Evolutionary conservation across 768 basidiomycete species (phyloP).

Genomic region (Thelephora ganbajun): DNA sequence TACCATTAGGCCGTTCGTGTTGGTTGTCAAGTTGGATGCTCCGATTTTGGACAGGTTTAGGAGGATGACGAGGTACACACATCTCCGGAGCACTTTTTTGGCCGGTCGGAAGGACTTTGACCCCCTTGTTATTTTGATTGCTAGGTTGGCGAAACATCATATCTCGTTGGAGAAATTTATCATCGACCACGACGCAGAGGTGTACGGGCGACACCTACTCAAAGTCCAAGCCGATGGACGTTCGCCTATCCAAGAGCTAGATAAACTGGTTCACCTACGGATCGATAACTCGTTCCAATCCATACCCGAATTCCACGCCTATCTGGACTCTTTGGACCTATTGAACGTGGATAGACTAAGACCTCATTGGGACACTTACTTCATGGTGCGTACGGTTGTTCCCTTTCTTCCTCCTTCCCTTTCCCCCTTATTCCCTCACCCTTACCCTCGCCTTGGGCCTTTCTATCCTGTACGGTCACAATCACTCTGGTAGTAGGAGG

Average conservation of each 20-base stretch:
- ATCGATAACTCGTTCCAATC: constrained; percentile 52
- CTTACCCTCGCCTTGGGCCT: neutral
- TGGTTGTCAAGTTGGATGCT: constrained; percentile 75
- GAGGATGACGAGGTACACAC: constrained; percentile 34
- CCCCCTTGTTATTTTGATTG: neutral
- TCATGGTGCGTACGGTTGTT: constrained; percentile 53
- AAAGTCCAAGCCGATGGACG: neutral
- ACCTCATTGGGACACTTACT: constrained; percentile 92
- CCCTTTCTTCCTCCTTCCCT: too few species aligned
- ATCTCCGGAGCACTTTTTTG: neutral
- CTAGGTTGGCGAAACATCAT: neutral
- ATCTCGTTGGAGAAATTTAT: constrained; percentile 63
- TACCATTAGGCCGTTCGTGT: constrained; percentile 77
- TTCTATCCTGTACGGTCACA: too few species aligned
- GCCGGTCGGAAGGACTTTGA: neutral
- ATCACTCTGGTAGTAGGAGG: too few species aligned
- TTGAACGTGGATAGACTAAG: constrained; percentile 62
- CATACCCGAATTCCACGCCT: constrained; percentile 35
- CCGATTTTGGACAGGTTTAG: constrained; percentile 58
- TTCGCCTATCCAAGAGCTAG: constrained; percentile 12
- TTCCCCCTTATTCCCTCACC: neutral
- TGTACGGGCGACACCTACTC: constrained; percentile 34
- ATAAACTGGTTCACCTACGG: constrained; percentile 44
- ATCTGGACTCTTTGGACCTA: constrained; percentile 60
- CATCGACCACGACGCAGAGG: constrained; percentile 47